Percentiles rank a stretch among this genome's conserved stretches.
phyloP scores from a whole-genome alignment of 495 filamentous ascomycete genomes.

The Extremus antarcticus region DNA sequence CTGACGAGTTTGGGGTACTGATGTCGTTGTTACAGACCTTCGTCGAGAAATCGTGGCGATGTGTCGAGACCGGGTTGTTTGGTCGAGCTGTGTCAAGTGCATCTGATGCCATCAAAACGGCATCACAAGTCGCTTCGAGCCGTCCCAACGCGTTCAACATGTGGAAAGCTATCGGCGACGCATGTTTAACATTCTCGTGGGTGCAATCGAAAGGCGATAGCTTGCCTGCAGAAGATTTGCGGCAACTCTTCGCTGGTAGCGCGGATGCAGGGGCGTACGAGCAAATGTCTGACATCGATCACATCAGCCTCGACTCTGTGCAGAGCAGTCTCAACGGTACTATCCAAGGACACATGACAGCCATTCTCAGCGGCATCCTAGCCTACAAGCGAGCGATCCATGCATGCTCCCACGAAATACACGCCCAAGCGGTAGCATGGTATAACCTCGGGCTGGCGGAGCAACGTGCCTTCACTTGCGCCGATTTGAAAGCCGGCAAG shows the following conservation, averaged over 20 bases:
- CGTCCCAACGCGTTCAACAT: slow-evolving; percentile 71
- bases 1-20: slow-evolving; percentile 71
- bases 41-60: slow-evolving; percentile 66
- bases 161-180: slow-evolving; percentile 90
- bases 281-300: slow-evolving; percentile 59
- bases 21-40: slow-evolving; percentile 80
- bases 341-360: not conserved
- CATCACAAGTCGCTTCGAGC: slow-evolving; percentile 39
- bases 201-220: slow-evolving; percentile 52
- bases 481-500: slow-evolving; percentile 35
- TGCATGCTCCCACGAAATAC: slow-evolving; percentile 57
- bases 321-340: not conserved
- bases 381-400: slow-evolving; percentile 79
- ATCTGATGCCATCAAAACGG: slow-evolving; percentile 45
- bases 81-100: slow-evolving; percentile 64
- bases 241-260: slow-evolving; percentile 42
- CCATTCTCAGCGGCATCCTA: slow-evolving; percentile 42
- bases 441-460: slow-evolving; percentile 96
- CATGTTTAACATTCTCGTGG: slow-evolving; percentile 69
- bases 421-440: slow-evolving; percentile 92
- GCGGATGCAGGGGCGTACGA: slow-evolving; percentile 46
- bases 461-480: slow-evolving; percentile 61
- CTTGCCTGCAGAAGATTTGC: slow-evolving; percentile 46
- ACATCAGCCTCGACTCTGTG: slow-evolving; percentile 39
- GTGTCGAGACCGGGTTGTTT: slow-evolving; percentile 70